phyloP scores from a whole-genome alignment of 805 yeast genomes.

The Nakazawaea wickerhamii region DNA sequence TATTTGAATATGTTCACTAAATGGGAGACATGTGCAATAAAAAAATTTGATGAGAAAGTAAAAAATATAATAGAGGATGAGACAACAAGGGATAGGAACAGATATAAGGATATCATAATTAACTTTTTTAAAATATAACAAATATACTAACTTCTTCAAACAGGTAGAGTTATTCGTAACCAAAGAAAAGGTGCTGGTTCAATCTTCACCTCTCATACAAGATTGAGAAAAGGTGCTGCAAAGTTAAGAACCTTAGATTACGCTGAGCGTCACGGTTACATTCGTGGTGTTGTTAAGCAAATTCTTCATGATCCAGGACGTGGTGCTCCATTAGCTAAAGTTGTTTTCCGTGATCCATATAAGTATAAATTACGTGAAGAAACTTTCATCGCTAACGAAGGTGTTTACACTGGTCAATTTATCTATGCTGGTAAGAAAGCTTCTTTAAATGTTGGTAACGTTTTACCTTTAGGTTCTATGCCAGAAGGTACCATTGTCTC shows the following conservation, averaged over 20 bases:
- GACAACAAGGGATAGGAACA: too few relatives aligned
- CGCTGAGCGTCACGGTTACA: conserved; percentile 99
- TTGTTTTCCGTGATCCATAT: conserved; percentile 99
- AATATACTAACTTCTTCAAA: conserved; percentile 12
- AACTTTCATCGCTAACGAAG: conserved; percentile 98
- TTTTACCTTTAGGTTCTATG: conserved; percentile 92
- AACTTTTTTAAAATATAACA: too few relatives aligned
- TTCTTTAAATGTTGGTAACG: conserved; percentile 93
- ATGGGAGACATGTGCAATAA: too few relatives aligned
- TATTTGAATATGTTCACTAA: too few relatives aligned
- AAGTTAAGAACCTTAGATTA: conserved; percentile 98
- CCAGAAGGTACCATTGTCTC: conserved; percentile 99
- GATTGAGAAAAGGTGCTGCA: conserved; percentile 99
- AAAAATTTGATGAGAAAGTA: too few relatives aligned
- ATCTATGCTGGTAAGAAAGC: conserved; percentile 99
- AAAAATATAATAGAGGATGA: too few relatives aligned
- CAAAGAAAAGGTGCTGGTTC: conserved; percentile 99
- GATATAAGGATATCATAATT: too few relatives aligned
- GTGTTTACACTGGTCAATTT: conserved; percentile 99
- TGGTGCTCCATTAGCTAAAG: conserved; percentile 99
- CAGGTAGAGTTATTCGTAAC: conserved; percentile 99
- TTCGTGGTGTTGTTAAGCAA: conserved; percentile 98
- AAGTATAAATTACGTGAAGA: conserved; percentile 96
- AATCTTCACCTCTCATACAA: conserved; percentile 99
- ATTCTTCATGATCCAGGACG: conserved; percentile 99